These are phyloP conservation scores for Nyctanthes arbortristis DNA, from an alignment of 257 asterid species.

Conservation along the genomic window DNA sequence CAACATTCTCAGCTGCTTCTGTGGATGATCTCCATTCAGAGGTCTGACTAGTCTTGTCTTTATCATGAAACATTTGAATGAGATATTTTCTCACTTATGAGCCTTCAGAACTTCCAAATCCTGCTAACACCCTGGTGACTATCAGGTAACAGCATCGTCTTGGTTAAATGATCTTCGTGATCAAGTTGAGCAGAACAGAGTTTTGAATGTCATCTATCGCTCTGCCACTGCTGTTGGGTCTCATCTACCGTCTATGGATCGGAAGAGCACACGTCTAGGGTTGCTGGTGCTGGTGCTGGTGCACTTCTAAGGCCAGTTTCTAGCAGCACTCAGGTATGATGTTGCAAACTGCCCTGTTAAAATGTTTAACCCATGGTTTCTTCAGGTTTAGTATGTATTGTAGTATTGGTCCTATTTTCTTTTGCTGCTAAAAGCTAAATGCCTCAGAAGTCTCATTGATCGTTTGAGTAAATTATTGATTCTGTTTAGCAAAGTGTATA, in stretches of 20 bases:
- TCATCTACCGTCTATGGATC: conserved; percentile 81
- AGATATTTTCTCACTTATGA: neutral
- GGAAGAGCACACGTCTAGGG: conserved; percentile 75
- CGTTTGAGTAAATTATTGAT: neutral
- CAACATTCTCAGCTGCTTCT: conserved; percentile 77
- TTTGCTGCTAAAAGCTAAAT: neutral
- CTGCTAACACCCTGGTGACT: neutral
- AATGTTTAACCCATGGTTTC: neutral
- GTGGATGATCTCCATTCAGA: conserved; percentile 76
- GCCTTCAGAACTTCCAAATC: conserved; percentile 17
- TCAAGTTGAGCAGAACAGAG: conserved; percentile 73
- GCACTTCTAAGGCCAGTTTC: conserved; percentile 85
- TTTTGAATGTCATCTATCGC: conserved; percentile 63
- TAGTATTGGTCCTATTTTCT: neutral
- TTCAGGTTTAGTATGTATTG: neutral
- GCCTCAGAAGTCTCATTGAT: neutral
- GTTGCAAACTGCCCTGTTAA: no score
- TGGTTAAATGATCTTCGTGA: conserved; percentile 83
- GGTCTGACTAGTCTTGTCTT: conserved; percentile 43
- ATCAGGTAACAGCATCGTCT: conserved; percentile 81
- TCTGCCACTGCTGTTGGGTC: conserved; percentile 88
- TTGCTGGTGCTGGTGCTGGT: conserved; percentile 87
- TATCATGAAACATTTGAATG: neutral
- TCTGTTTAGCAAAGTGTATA: neutral
- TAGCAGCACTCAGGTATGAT: conserved; percentile 77